Evolutionary conservation across 2,329 filamentous ascomycete species (phyloP).

Genomic region (Orbilia blumenaviensis): DNA sequence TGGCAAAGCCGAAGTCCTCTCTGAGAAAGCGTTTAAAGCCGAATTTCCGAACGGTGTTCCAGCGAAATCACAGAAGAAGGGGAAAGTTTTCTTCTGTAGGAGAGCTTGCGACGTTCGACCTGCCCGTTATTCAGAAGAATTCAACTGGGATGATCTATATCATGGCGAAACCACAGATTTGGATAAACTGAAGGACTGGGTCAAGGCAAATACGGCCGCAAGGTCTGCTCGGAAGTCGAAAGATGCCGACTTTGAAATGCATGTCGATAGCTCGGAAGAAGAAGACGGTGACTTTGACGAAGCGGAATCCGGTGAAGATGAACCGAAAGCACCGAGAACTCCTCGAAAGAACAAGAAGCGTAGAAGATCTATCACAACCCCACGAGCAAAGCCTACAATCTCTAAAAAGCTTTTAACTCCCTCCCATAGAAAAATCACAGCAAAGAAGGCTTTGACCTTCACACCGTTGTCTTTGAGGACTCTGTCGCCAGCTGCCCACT

Average conservation of each 20-base stretch:
- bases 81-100: slow-evolving; percentile 89
- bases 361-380: slow-evolving; percentile 55
- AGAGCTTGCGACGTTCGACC: slow-evolving; percentile 89
- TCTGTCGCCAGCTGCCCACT: slow-evolving; percentile 76
- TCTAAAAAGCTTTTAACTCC: slow-evolving; percentile 70
- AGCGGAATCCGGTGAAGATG: slow-evolving; percentile 56
- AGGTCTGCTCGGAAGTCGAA: slow-evolving; percentile 67
- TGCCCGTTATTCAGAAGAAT: slow-evolving; percentile 89
- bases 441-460: slow-evolving; percentile 92
- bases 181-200: slow-evolving; percentile 71
- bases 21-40: slow-evolving; percentile 72
- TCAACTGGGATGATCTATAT: slow-evolving; percentile 88
- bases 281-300: slow-evolving; percentile 59
- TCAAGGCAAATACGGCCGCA: slow-evolving; percentile 76
- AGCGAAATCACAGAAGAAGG: slow-evolving; percentile 75
- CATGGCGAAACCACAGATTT: slow-evolving; percentile 73
- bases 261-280: slow-evolving; percentile 57
- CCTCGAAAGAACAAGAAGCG: slow-evolving; percentile 59
- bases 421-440: slow-evolving; percentile 67
- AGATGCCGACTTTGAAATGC: slow-evolving; percentile 58
- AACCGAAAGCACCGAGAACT: slow-evolving; percentile 60
- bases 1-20: slow-evolving; percentile 84
- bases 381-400: slow-evolving; percentile 59
- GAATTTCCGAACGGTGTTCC: slow-evolving; percentile 80
- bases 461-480: slow-evolving; percentile 91